These are phyloP conservation scores for Asterionellopsis glacialis DNA, from an alignment of 108 stramenopile genomes.

Conservation along the genomic window DNA sequence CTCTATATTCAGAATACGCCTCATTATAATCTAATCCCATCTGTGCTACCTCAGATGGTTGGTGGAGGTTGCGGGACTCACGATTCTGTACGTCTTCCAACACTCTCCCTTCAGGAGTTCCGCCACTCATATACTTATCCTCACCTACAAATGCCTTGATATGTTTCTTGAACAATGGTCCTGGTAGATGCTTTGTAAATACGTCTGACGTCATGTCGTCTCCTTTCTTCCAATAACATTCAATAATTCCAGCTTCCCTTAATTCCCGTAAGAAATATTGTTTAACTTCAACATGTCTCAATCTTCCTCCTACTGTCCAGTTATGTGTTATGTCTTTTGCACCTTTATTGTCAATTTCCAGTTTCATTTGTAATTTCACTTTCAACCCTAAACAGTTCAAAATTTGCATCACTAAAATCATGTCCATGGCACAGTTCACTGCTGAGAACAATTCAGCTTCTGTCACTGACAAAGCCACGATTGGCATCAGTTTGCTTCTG, in stretches of 20 bases:
- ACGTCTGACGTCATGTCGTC: background rate
- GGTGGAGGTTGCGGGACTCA: no score
- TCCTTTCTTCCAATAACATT: background rate
- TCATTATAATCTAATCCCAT: no score
- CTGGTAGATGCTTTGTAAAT: background rate
- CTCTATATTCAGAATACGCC: no score
- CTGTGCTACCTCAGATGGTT: no score
- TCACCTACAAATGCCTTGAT: background rate
- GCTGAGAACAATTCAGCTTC: slow-evolving; percentile 33
- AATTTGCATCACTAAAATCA: slow-evolving; percentile 17
- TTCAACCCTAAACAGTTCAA: slow-evolving; percentile 19
- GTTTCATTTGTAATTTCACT: slow-evolving; percentile 34
- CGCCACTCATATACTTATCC: background rate
- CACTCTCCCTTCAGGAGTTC: no score
- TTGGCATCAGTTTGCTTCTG: slow-evolving; percentile 23
- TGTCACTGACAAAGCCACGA: slow-evolving; percentile 28
- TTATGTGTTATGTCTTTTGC: slow-evolving; percentile 29
- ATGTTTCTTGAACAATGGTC: background rate
- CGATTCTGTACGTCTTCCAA: no score
- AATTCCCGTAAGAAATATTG: slow-evolving; percentile 22
- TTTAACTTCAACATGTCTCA: slow-evolving; percentile 25
- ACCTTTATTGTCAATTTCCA: slow-evolving; percentile 37
- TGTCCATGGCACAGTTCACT: slow-evolving; percentile 32
- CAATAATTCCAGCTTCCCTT: slow-evolving; percentile 18
- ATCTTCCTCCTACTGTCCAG: slow-evolving; percentile 35